Evolutionary conservation across 2,329 filamentous ascomycete species (phyloP), one percentile per base, ranked within the genome.

Genomic region (Exophiala aquamarina): DNA sequence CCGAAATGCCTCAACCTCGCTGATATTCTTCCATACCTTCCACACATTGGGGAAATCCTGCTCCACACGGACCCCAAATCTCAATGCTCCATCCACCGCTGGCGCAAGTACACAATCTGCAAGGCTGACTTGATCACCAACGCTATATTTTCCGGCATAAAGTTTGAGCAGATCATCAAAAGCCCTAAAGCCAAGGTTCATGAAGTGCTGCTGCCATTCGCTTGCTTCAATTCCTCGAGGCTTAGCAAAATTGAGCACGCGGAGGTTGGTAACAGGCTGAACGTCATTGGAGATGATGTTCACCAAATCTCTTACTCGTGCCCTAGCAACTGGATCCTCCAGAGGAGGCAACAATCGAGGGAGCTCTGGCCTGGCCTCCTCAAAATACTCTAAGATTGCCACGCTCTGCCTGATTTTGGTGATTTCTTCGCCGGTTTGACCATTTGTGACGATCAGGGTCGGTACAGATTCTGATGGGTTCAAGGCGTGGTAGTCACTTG

Each of bases 371-470:
- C 74, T 72, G 2, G 64, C 63, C 54, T 84, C 81, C 38, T 84
- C 81, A 2, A 85, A 70, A 52, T 78, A 85, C 58, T 84, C 81
- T 3, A 85, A 68, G 0, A 79, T 80, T 2, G 82, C 77, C 28
- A 82, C 61, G 3, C 79, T 83, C 58, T 83, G 79, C 3, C 72
- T 74, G 21, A 78, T 56, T 15, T 43, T 73, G n/a, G 65, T 67
- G 31, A 79, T 66, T 15, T 59, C 56, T 0, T 52, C 23, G 13
- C 53, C 53, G 3, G 55, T 56, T 1, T 56, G 44, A 10, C 21
- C 50, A 2, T 63, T 46, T 4, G 66, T 62, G 48, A 70, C 61
- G 15, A 77, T 61, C 19, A 84, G 72, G 1, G 79, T 71, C 0
- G 81, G 80, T 2, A 84, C 76, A 3, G 74, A 72, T 39, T 63